Evolutionary conservation across 345 rosid genomes (phyloP).

Genomic region (thale cress (Arabidopsis thaliana)): DNA sequence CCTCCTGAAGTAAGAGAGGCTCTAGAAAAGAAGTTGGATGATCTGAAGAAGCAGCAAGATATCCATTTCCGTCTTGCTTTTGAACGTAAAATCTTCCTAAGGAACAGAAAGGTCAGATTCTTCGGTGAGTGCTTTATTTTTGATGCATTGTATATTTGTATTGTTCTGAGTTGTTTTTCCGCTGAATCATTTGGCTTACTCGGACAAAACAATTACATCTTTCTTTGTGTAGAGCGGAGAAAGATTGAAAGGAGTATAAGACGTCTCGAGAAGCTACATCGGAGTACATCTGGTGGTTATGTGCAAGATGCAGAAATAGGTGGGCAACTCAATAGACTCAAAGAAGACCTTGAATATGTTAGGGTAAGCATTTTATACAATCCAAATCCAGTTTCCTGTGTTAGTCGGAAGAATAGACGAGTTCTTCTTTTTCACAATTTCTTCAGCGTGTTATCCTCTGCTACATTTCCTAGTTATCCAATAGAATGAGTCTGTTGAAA

Average conservation of each 20-base stretch:
- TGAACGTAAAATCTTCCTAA: conserved; percentile 82
- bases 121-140: conserved; percentile 59
- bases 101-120: conserved; percentile 86
- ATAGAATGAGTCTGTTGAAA: conserved; percentile 1
- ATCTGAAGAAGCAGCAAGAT: conserved; percentile 85
- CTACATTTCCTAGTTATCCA: not conserved
- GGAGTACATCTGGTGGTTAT: conserved; percentile 63
- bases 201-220: not conserved
- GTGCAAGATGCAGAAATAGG: conserved; percentile 64
- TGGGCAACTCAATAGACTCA: conserved; percentile 75
- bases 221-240: conserved; percentile 67
- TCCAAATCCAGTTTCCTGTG: not conserved
- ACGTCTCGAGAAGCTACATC: conserved; percentile 90
- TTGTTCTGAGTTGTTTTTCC: not conserved
- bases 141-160: not conserved
- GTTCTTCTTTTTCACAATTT: not conserved
- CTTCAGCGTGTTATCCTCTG: not conserved
- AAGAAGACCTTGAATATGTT: conserved; percentile 98
- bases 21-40: conserved; percentile 70
- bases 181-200: not conserved
- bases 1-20: conserved; percentile 75
- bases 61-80: conserved; percentile 80
- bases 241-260: conserved; percentile 87
- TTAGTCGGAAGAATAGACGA: not conserved
- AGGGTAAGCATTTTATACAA: conserved; percentile 53